A percentile compares a stretch with the other conserved stretches of the same genome.
These are phyloP conservation scores for Knoxdaviesia capensis DNA, from an alignment of 2,329 filamentous ascomycete species.

Conservation along the genomic window DNA sequence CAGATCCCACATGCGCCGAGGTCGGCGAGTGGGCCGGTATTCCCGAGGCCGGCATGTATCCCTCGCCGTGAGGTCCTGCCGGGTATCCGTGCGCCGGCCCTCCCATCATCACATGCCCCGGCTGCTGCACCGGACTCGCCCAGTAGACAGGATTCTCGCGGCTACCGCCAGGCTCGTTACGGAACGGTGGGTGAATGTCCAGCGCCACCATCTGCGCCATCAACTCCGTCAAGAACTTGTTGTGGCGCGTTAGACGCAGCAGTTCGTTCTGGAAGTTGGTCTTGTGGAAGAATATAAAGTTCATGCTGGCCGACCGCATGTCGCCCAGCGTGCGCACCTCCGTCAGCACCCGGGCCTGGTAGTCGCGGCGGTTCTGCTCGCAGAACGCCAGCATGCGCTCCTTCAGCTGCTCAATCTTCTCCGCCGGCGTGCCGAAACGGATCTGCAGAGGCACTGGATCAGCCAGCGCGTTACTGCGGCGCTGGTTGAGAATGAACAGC, in stretches of 20 bases:
- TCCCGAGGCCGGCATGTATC: background rate
- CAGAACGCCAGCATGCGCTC: conserved; percentile 69
- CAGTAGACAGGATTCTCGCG: conserved; percentile 46
- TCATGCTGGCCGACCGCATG: conserved; percentile 69
- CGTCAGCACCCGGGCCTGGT: conserved; percentile 67
- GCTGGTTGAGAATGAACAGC: conserved; percentile 86
- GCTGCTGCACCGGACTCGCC: conserved; percentile 4
- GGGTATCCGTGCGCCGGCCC: conserved; percentile 8
- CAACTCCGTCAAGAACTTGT: conserved; percentile 83
- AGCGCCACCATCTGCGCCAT: conserved; percentile 71
- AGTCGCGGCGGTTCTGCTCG: conserved; percentile 69
- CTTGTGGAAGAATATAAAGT: conserved; percentile 95
- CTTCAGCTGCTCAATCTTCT: conserved; percentile 69
- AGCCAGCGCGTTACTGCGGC: conserved; percentile 70
- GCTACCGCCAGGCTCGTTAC: conserved; percentile 43
- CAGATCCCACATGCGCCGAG: too few species aligned
- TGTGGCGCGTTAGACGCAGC: conserved; percentile 70
- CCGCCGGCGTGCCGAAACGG: conserved; percentile 69
- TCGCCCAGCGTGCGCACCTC: conserved; percentile 65
- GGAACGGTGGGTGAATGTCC: conserved; percentile 60
- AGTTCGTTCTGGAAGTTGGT: conserved; percentile 92
- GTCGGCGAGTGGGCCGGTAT: too few species aligned
- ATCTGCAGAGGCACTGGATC: conserved; percentile 71
- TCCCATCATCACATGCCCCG: too few species aligned
- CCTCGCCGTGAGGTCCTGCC: background rate